These are phyloP conservation scores for Apiotrichum brassicae DNA, from an alignment of 1,284 basidiomycete species.

Conservation along the genomic window DNA sequence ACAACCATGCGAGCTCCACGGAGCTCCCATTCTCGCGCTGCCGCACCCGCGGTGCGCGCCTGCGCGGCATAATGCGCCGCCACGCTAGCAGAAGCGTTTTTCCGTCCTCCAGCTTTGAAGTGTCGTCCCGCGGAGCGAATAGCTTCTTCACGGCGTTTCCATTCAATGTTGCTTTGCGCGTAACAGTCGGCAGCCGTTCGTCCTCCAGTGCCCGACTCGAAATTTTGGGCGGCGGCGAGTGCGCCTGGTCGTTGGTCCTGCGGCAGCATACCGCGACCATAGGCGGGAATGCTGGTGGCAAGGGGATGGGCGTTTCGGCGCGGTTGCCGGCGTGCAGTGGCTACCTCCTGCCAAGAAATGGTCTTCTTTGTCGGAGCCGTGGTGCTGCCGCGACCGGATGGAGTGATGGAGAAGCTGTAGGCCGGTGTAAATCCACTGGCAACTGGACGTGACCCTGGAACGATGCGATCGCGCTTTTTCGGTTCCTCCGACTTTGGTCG, in stretches of 20 bases:
- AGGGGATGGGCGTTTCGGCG: slow-evolving; percentile 19
- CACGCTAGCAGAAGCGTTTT: slow-evolving; percentile 19
- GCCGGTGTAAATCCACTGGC: not conserved
- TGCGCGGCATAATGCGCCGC: slow-evolving; percentile 39
- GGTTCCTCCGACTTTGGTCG: not conserved
- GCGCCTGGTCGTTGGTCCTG: slow-evolving; percentile 22
- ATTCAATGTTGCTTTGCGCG: slow-evolving; percentile 24
- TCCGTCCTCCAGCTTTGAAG: slow-evolving; percentile 17
- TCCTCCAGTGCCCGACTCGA: not conserved
- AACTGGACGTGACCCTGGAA: not conserved
- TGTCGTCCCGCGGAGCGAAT: slow-evolving; percentile 35
- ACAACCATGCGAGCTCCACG: slow-evolving; percentile 36
- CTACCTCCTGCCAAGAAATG: slow-evolving; percentile 29
- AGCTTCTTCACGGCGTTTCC: slow-evolving; percentile 27
- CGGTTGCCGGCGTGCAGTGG: not conserved
- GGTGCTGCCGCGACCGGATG: not conserved
- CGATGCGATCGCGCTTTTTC: slow-evolving; percentile 1
- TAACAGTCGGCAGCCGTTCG: slow-evolving; percentile 29
- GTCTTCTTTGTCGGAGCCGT: not conserved
- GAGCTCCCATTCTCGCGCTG: slow-evolving; percentile 35
- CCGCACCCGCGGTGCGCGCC: slow-evolving; percentile 31
- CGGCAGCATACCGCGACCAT: slow-evolving; percentile 23
- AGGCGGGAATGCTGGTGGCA: slow-evolving; percentile 32
- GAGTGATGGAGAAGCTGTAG: too few species aligned
- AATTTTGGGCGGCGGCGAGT: slow-evolving; percentile 1